Evolutionary conservation across 2,329 filamentous ascomycete genomes (phyloP), one percentile per base, ranked within the genome.

Genomic region (Achaetomium macrosporum): DNA sequence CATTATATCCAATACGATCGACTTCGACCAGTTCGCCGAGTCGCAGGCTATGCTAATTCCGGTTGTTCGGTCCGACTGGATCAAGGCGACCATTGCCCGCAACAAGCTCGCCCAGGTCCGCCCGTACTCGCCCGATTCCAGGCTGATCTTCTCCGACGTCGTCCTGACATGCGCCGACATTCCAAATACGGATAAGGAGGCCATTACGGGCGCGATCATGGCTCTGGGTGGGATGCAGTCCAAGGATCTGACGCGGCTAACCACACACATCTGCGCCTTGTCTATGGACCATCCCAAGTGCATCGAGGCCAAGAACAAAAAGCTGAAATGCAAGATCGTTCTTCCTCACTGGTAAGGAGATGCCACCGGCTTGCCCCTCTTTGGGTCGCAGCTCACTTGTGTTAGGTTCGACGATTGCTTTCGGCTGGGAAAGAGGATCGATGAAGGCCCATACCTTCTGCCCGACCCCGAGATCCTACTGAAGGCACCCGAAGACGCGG

Each of bases 381-480:
- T 2, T 41, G 10, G 56, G 51, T 36, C 33, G 42, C 43, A 15
- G 29, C 9, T 48, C 15, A 50, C 5, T 2, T n/a, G 16, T 37
- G 19, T 31, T 29, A 91, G 88, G 90, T 96, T 99, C 65, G 92
- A 97, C 62, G 92, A 96, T 67, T 99, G 93, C 70, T 81, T 99
- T 61, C 93, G 88, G 69, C 81, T 99, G 29, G 91, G 92, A 46
- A 91, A 90, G 69, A 84, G 88, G 54, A 96, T 99, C 61, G 87
- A 89, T 61, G 93, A 99, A 67, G 73, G 76, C 7, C 93, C 93
- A 0, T 99, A 99, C 65, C 73, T 82, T 17, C 77, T 97, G 1
- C 93, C 93, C 1, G 77, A 97, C 59, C 88, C 93, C 1, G 89
- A 95, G 59, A 87, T 95, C 33, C 73, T 96, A n/a, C 76, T 74